Conservation (phyloP, 345 rosid genomes). For the Pistacia vera region DNA sequence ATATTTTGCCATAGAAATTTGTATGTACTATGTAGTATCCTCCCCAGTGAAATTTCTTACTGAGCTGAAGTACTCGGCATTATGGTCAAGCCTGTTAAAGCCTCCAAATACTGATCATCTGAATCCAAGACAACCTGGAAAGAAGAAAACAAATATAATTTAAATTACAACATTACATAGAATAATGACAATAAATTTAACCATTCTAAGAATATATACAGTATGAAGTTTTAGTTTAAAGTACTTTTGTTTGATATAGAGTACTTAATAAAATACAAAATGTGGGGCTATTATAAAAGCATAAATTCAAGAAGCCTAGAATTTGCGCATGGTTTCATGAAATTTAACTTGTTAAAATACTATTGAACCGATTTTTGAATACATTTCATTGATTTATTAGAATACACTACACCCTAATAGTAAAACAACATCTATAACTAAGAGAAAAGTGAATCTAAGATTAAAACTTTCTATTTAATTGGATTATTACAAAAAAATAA, state of each 20-base stretch:
- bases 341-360: neutral
- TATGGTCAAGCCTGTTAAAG: conserved; percentile 58
- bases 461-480: neutral
- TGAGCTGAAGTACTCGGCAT: conserved; percentile 64
- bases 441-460: neutral
- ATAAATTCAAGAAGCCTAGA: neutral
- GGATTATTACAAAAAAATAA: neutral
- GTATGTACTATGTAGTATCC: neutral
- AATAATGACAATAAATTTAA: neutral
- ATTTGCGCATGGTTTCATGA: neutral
- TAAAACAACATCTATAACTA: neutral
- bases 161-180: neutral
- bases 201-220: too few species aligned
- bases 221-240: neutral
- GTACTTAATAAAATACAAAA: too few species aligned
- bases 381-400: too few species aligned
- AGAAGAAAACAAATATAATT: neutral
- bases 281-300: too few species aligned
- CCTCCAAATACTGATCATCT: conserved; percentile 81
- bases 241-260: neutral
- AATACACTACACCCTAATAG: neutral
- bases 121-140: conserved; percentile 79
- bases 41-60: conserved; percentile 44
- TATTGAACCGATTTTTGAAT: neutral
- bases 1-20: too few species aligned